These are phyloP conservation scores for Leptodontidium sp. DNA, from an alignment of 2,329 filamentous ascomycete genomes.

Conservation along the genomic window DNA sequence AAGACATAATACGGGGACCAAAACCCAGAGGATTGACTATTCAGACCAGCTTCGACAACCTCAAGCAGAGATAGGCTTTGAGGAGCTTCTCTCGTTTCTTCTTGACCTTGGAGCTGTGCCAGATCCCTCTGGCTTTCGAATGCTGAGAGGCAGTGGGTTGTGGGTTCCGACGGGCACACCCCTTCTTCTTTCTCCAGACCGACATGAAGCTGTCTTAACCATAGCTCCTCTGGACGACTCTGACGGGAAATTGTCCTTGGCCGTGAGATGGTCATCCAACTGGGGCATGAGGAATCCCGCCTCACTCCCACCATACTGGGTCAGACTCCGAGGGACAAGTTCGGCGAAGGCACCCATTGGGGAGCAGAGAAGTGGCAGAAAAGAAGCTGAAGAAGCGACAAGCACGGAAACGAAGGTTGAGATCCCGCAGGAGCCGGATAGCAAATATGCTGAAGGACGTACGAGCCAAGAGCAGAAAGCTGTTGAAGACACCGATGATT, in stretches of 20 bases:
- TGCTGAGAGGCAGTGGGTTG: constrained; percentile 63
- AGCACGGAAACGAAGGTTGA: constrained; percentile 20
- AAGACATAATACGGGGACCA: constrained; percentile 66
- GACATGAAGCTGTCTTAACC: constrained; percentile 57
- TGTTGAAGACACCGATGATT: background rate
- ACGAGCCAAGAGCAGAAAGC: background rate
- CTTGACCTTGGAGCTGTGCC: constrained; percentile 70
- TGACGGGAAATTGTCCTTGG: constrained; percentile 65
- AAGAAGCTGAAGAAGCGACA: background rate
- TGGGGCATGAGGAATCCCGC: constrained; percentile 62
- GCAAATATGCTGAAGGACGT: constrained; percentile 8
- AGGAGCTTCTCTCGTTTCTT: constrained; percentile 67
- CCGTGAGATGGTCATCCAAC: constrained; percentile 61
- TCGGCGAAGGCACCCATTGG: background rate
- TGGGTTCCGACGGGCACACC: constrained; percentile 68
- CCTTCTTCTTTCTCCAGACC: constrained; percentile 62
- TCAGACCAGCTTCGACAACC: constrained; percentile 56
- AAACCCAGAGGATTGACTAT: constrained; percentile 70
- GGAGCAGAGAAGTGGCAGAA: background rate
- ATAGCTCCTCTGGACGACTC: constrained; percentile 66
- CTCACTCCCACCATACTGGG: constrained; percentile 68
- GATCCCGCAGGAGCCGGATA: background rate
- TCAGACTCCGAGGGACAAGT: constrained; percentile 53
- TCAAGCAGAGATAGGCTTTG: constrained; percentile 61
- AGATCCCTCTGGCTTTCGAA: constrained; percentile 64